These are phyloP conservation scores for Polytrichum commune DNA, from an alignment of 225 moss, liverwort and hornwort species.

Conservation along the genomic window DNA sequence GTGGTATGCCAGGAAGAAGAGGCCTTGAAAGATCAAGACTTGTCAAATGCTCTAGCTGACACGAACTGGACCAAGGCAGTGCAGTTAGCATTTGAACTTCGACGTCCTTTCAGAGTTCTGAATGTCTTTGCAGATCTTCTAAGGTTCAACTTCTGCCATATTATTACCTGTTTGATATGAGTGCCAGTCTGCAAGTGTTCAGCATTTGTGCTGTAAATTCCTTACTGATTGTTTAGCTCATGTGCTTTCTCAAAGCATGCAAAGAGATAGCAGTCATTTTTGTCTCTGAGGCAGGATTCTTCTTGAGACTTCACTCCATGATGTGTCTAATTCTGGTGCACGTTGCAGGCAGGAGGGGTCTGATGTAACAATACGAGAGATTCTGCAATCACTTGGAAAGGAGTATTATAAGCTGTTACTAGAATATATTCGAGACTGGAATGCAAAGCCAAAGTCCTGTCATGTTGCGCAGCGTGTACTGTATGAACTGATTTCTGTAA, in stretches of 20 bases:
- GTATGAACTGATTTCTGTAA: conserved; percentile 62
- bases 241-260: too few relatives aligned
- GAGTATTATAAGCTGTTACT: conserved; percentile 81
- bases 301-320: too few relatives aligned
- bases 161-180: too few relatives aligned
- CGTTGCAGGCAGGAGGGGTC: conserved; percentile 54
- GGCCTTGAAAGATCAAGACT: conserved; percentile 80
- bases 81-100: conserved; percentile 88
- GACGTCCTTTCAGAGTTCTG: conserved; percentile 83
- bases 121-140: conserved; percentile 75
- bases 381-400: conserved; percentile 68
- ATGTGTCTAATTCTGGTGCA: not conserved
- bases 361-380: conserved; percentile 44
- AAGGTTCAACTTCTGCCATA: conserved; percentile 37
- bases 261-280: too few relatives aligned
- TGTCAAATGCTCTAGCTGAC: conserved; percentile 86
- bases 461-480: conserved; percentile 87
- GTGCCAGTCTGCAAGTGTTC: too few relatives aligned
- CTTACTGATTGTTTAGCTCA: too few relatives aligned
- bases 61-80: conserved; percentile 88
- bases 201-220: too few relatives aligned
- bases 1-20: conserved; percentile 69
- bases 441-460: conserved; percentile 91
- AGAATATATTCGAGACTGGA: conserved; percentile 92
- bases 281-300: too few relatives aligned